Evolutionary conservation across 1,139 yeast genomes (phyloP), one percentile per base, ranked within the genome.

Genomic region (Sugiyamaella paludigena): DNA sequence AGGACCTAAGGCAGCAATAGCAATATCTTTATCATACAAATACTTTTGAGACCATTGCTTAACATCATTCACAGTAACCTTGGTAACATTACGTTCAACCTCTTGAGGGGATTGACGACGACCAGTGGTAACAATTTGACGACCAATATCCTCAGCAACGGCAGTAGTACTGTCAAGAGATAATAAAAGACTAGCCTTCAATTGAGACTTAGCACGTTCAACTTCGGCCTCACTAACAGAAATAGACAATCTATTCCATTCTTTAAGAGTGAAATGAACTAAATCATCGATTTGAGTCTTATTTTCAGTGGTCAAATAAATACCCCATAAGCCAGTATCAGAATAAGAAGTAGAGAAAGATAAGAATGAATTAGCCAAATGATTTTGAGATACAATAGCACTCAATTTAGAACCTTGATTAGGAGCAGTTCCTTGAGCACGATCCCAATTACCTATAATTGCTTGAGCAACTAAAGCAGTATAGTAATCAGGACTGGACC

Each of bases 261-360:
- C 98, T 62, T 79, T 79, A 58, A 86, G 70, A 19, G 92, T 81
- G 50, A 88, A 91, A 63, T 84, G 81, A 33, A 87, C 78, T 24
- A 80, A 72, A 59, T 79, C 81, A 62, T 87, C 80, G 60, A 89
- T 73, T 16, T 83, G 79, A 55, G 77, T 77, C 59, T 78, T 79
- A 58, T 80, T 78, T 58, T 92, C 97, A 24, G 95, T 82, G 12
- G 91, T 89, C 57, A 92, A 77, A 68, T 92, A 92, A 61, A 91
- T 85, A 33, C 99, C 99, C 96, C 97, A 89, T 49, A 92, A 75
- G 2, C 99, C 99, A 6, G 97, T 87, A 70, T 92, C 99, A 8
- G 96, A 92, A 71, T 92, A 92, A 1, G 96, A 87, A 4, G 99
- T 94, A 27, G 96, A 87, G 71, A 91, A 92, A 2, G 97, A 89